Percentiles rank a stretch among this genome's conserved stretches.
Evolutionary conservation across 352 stramenopile genomes (phyloP).

Genomic region (Phytopythium kandeliae): DNA sequence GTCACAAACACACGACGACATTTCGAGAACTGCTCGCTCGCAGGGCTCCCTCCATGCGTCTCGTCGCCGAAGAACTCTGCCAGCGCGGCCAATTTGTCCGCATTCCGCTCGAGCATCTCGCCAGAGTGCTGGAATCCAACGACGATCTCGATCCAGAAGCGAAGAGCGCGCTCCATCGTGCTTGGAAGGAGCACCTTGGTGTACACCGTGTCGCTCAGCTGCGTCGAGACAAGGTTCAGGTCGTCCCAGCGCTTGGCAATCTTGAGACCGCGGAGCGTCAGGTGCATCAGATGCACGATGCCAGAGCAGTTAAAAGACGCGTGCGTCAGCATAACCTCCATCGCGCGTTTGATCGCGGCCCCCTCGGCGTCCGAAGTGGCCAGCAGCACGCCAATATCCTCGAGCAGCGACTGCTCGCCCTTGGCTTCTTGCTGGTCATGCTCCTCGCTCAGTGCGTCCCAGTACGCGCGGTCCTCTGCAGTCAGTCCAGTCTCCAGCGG

Average conservation of each 20-base stretch:
- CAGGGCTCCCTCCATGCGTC: constrained; percentile 14
- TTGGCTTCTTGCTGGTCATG: neutral
- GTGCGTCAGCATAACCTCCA: constrained; percentile 32
- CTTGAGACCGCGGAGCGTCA: constrained; percentile 64
- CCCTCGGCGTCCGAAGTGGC: constrained; percentile 34
- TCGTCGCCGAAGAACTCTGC: constrained; percentile 34
- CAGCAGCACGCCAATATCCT: constrained; percentile 58
- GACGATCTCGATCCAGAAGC: constrained; percentile 60
- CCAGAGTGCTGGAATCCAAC: constrained; percentile 75
- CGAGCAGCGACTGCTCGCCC: constrained; percentile 18
- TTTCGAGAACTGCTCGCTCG: constrained; percentile 7
- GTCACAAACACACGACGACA: constrained; percentile 21
- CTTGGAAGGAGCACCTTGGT: constrained; percentile 20
- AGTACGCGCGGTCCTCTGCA: constrained; percentile 44
- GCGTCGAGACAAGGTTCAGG: constrained; percentile 27
- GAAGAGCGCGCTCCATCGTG: constrained; percentile 21
- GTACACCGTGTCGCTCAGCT: constrained; percentile 37
- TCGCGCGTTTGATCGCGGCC: constrained; percentile 21
- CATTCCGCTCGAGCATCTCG: constrained; percentile 41
- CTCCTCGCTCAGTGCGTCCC: constrained; percentile 33
- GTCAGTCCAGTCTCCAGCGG: constrained; percentile 17
- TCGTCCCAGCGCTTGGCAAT: constrained; percentile 70
- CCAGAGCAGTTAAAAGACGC: constrained; percentile 26
- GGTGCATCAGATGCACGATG: constrained; percentile 46
- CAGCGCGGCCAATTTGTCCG: constrained; percentile 34